Base-by-base conservation (phyloP, 495 filamentous ascomycete species). In the Xylaria intraflava region DNA sequence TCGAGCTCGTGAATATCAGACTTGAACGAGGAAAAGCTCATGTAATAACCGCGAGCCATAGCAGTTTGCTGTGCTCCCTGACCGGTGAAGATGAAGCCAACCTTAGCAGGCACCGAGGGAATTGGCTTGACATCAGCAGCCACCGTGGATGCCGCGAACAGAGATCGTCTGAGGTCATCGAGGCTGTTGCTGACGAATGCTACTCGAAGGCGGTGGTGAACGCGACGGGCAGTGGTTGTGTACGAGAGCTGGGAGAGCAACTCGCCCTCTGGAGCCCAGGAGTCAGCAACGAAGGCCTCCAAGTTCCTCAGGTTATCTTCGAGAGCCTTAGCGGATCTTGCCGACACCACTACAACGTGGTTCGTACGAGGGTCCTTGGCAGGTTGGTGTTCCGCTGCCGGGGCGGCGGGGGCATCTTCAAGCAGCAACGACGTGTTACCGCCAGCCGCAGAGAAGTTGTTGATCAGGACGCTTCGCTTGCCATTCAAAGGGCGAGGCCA, bases 161-260 rank as follows among this genome's bases (percentile, higher is more conserved):
- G n/a, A n/a, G n/a, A n/a, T n/a, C n/a, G n/a, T n/a, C n/a, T n/a
- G n/a, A n/a, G n/a, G n/a, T n/a, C n/a, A n/a, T n/a, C n/a, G n/a
- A n/a, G n/a, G n/a, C n/a, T n/a, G n/a, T n/a, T n/a, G n/a, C n/a
- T 78, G 19, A 67, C 65, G 23, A 80, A 68, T 29, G 72, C 70
- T 3, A 81, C 70, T 29, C 87, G 78, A 56, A 79, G 78, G 9
- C 72, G 70, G 58, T 88, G 82, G 51, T 89, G 87, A 23, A 83
- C 77, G 0, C 87, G 79, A 38, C 87, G 76, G 26, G 86, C 86
- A 2, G 83, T 88, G 0, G 84, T 85, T 0, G 86, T 89, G 62
- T 90, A 90, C 4, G 84, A 79, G 16, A 87, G 61, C 23, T 69
- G 59, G 58, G 57, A 50, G 59, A 57, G 0, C 66, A 51, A 17